Conservation (phyloP, 2,329 filamentous ascomycete species). For the Colletotrichum camelliae region DNA sequence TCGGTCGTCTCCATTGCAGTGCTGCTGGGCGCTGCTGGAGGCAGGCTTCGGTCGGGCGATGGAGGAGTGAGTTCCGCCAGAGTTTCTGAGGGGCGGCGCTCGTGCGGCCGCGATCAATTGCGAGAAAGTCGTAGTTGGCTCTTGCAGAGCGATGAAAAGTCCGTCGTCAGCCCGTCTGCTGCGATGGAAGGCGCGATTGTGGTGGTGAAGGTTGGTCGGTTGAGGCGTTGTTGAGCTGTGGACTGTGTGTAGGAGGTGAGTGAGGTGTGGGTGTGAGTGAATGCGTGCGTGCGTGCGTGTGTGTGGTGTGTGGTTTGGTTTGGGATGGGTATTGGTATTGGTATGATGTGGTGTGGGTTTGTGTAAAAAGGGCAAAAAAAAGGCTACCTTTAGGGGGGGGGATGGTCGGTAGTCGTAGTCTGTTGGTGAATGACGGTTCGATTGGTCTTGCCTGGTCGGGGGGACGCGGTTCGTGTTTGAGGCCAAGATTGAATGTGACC, state of each 20-base stretch:
- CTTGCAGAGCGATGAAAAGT: background rate
- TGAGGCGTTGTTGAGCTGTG: background rate
- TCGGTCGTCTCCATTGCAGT: constrained; percentile 14
- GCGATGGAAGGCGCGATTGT: background rate
- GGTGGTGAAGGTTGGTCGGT: background rate
- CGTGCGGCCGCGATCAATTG: background rate
- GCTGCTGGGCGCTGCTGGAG: background rate
- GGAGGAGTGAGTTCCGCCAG: background rate
- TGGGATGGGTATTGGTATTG: background rate
- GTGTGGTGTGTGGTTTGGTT: background rate
- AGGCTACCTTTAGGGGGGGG: constrained; percentile 1
- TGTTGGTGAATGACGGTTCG: background rate
- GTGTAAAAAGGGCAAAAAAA: constrained; percentile 7
- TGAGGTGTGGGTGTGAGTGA: background rate
- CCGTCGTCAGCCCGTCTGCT: background rate
- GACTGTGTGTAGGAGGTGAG: background rate
- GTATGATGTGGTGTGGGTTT: background rate
- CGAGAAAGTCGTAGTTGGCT: background rate
- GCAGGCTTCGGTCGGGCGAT: background rate
- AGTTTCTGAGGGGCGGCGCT: background rate
- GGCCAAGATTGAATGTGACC: constrained; percentile 15
- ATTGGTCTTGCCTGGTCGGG: background rate
- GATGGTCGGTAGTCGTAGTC: background rate
- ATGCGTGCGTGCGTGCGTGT: background rate
- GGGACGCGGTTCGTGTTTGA: constrained; percentile 20